Conservation (phyloP, 768 basidiomycete genomes). For the Macrolepiota dolichaula region DNA sequence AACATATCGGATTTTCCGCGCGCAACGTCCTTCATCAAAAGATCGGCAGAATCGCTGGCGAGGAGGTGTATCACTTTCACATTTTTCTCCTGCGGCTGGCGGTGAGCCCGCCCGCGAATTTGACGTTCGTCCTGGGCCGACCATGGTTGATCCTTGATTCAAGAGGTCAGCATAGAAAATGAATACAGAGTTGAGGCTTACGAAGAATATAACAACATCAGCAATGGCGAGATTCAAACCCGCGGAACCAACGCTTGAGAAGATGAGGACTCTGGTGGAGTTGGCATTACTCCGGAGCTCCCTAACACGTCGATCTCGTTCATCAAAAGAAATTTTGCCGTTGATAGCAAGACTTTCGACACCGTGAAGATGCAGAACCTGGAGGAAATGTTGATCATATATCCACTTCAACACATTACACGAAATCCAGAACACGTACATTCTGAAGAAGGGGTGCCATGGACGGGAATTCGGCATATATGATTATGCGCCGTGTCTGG, state of each 20-base stretch:
- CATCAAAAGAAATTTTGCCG: background rate
- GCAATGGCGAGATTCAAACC: background rate
- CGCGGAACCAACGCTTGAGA: background rate
- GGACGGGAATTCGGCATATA: background rate
- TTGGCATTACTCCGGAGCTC: background rate
- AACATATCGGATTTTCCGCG: background rate
- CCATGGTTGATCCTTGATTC: background rate
- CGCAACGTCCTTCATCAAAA: background rate
- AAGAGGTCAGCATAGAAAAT: background rate
- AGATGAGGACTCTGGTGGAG: background rate
- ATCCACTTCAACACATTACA: no score
- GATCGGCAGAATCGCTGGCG: slow-evolving; percentile 18
- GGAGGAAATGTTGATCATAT: no score
- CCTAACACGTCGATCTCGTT: background rate
- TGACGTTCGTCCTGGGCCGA: slow-evolving; percentile 3
- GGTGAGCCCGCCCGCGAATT: slow-evolving; percentile 21
- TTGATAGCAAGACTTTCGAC: background rate
- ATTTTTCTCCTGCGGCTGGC: slow-evolving; percentile 21
- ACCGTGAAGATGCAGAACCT: background rate
- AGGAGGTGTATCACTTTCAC: slow-evolving; percentile 23
- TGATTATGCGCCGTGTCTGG: background rate
- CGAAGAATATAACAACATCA: background rate
- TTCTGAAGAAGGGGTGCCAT: background rate
- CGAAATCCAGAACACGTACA: no score
- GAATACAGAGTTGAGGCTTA: background rate